A percentile compares a stretch with the other conserved stretches of the same genome.
Evolutionary conservation across 2,329 filamentous ascomycete genomes (phyloP).

Genomic region (Fusarium tjaetaba): DNA sequence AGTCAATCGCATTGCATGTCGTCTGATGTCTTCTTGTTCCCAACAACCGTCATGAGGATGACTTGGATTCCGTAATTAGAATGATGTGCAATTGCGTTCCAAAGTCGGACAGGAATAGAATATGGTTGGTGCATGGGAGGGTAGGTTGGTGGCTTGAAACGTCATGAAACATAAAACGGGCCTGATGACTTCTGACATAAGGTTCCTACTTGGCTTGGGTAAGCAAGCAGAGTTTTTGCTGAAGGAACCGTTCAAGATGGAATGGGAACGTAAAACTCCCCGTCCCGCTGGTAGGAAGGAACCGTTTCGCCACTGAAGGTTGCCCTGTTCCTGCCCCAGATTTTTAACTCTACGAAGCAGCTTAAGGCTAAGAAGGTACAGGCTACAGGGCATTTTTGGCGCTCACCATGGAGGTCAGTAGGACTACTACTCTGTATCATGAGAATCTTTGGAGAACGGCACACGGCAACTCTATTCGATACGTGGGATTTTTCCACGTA

Average conservation of each 20-base stretch:
- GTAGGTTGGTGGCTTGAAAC: constrained; percentile 19
- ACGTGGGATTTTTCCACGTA: background rate
- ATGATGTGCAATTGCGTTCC: background rate
- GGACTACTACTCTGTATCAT: background rate
- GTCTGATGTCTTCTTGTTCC: background rate
- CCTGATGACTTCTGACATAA: constrained; percentile 4
- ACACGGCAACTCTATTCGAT: background rate
- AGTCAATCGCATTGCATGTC: background rate
- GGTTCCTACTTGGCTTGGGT: constrained; percentile 4
- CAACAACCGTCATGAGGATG: background rate
- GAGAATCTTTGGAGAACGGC: background rate
- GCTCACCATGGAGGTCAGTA: background rate
- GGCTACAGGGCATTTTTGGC: background rate
- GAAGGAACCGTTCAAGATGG: constrained; percentile 7
- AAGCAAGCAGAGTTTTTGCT: constrained; percentile 13
- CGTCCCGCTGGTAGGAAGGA: constrained; percentile 24
- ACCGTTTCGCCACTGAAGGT: constrained; percentile 35
- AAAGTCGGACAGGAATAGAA: background rate
- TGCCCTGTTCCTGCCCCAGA: constrained; percentile 22
- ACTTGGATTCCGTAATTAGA: background rate
- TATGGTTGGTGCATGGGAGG: constrained; percentile 6
- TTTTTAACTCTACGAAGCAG: constrained; percentile 32
- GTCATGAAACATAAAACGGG: constrained; percentile 29
- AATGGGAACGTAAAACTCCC: constrained; percentile 35
- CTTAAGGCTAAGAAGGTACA: background rate